Conservation (phyloP, 2,329 filamentous ascomycete genomes). For the Chlorencoelia australis region DNA sequence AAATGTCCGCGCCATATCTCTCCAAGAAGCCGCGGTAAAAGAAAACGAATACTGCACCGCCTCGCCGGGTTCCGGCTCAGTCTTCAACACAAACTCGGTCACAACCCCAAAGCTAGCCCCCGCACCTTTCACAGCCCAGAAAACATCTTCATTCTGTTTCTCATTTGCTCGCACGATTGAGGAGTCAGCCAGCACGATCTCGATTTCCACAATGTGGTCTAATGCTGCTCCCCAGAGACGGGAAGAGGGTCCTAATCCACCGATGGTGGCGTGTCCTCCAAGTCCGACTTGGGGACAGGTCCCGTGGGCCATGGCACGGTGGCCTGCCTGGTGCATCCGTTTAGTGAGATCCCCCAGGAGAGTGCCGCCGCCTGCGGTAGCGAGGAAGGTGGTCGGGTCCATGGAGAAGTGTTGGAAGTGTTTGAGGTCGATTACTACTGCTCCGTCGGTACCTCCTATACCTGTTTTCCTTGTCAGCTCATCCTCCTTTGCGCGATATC, state of each 20-base stretch:
- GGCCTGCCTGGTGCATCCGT: slow-evolving; percentile 39
- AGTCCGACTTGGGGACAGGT: slow-evolving; percentile 49
- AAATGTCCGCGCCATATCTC: slow-evolving; percentile 40
- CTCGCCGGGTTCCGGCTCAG: slow-evolving; percentile 43
- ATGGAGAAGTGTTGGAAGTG: slow-evolving; percentile 44
- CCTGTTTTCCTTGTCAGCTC: too few relatives aligned
- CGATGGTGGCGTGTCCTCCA: slow-evolving; percentile 46
- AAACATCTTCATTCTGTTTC: slow-evolving; percentile 23
- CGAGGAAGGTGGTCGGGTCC: slow-evolving; percentile 41
- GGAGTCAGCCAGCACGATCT: slow-evolving; percentile 34
- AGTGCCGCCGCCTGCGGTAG: slow-evolving; percentile 44
- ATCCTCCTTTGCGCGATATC: too few relatives aligned
- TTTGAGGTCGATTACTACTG: slow-evolving; percentile 43
- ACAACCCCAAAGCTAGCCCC: slow-evolving; percentile 29
- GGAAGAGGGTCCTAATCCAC: slow-evolving; percentile 33
- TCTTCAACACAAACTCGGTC: slow-evolving; percentile 30
- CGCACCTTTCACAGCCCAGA: slow-evolving; percentile 28
- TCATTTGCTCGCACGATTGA: slow-evolving; percentile 20
- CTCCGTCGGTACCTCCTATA: slow-evolving; percentile 37
- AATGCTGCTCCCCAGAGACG: slow-evolving; percentile 41
- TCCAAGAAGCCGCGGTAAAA: slow-evolving; percentile 38
- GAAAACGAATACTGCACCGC: slow-evolving; percentile 49
- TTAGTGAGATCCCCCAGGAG: slow-evolving; percentile 42
- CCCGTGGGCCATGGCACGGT: slow-evolving; percentile 49
- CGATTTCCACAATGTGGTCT: slow-evolving; percentile 37